Conservation (phyloP, 108 stramenopile genomes). For the Nannochloropsis granulata region DNA sequence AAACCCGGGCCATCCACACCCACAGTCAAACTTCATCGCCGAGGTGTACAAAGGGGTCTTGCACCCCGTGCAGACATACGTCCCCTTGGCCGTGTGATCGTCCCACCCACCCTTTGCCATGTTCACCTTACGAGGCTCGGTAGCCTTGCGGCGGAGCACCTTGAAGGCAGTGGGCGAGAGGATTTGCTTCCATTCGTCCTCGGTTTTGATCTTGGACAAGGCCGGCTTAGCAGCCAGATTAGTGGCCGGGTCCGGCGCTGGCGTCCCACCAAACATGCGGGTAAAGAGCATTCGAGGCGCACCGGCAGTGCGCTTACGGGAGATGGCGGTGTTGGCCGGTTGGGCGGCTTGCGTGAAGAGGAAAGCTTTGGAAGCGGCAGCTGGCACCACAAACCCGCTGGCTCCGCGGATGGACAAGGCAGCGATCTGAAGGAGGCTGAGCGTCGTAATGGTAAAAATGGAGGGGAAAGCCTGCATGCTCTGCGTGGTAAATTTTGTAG, state of each 20-base stretch:
- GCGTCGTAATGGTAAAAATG: neutral
- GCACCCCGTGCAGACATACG: conserved; percentile 26
- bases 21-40: conserved; percentile 32
- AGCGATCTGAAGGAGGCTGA: neutral
- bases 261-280: neutral
- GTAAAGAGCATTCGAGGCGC: neutral
- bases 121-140: conserved; percentile 16
- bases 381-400: neutral
- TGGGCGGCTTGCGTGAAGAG: neutral
- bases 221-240: conserved; percentile 13
- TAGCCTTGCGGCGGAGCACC: conserved; percentile 27
- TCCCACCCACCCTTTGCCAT: conserved; percentile 12
- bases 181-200: conserved; percentile 10
- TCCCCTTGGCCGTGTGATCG: conserved; percentile 14
- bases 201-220: conserved; percentile 14
- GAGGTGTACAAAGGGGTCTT: conserved; percentile 25
- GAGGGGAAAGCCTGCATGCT: neutral
- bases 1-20: conserved; percentile 38
- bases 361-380: neutral
- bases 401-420: neutral
- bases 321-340: neutral
- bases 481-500: neutral
- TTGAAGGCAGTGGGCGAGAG: conserved; percentile 9
- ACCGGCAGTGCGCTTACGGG: neutral
- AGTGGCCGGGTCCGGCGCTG: neutral